phyloP scores from a whole-genome alignment of 139 green algal genomes.

The Zygnema circumcarinatum region DNA sequence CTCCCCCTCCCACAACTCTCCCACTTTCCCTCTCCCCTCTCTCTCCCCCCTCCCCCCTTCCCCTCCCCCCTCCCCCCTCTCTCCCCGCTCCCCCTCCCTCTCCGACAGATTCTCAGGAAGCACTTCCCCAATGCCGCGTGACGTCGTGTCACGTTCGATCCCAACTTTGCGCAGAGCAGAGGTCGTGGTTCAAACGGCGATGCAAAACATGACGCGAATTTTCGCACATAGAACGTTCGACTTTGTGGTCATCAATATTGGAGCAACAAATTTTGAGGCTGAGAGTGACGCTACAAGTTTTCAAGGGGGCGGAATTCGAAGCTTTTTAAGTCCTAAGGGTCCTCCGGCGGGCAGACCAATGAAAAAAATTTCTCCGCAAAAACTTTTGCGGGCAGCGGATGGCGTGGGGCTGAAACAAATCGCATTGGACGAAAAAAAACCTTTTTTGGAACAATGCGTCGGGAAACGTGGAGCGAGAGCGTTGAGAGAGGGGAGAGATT shows the following conservation, averaged over 20 bases:
- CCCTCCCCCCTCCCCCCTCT: background rate
- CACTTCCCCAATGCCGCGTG: conserved; percentile 29
- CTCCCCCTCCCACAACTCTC: background rate
- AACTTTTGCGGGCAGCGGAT: background rate
- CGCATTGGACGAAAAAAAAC: background rate
- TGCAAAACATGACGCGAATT: background rate
- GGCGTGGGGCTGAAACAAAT: background rate
- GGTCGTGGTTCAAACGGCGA: background rate
- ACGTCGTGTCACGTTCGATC: background rate
- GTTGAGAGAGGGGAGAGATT: background rate
- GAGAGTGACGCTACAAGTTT: background rate
- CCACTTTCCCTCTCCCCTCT: background rate
- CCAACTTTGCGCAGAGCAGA: background rate
- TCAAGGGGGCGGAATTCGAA: background rate
- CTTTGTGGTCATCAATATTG: conserved; percentile 25
- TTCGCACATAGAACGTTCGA: background rate
- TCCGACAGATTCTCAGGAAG: conserved; percentile 15
- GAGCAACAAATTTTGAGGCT: conserved; percentile 24
- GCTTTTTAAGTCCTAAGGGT: background rate
- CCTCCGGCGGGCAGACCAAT: background rate
- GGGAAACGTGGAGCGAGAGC: background rate
- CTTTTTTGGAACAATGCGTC: background rate
- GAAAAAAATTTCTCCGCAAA: background rate
- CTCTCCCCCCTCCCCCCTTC: background rate
- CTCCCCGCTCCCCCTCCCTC: too few relatives aligned